These are phyloP conservation scores for Hypoxylon sp. DNA, from an alignment of 2,329 filamentous ascomycete species.

Conservation along the genomic window DNA sequence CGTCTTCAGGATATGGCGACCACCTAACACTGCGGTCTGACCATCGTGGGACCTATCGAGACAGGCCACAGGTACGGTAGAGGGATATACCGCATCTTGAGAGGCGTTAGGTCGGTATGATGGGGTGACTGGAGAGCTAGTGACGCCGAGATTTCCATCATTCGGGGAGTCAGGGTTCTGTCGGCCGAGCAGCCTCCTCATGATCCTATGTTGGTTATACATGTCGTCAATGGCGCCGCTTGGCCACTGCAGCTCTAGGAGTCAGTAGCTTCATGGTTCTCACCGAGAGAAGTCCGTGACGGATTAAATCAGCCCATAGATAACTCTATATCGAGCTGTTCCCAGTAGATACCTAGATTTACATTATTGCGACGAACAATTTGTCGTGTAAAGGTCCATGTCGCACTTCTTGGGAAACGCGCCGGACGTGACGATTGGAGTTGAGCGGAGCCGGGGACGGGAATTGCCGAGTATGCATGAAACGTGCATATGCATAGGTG, in stretches of 20 bases:
- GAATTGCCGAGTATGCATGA: conserved; percentile 19
- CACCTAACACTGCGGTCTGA: conserved; percentile 69
- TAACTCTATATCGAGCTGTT: conserved; percentile 4
- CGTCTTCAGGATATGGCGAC: conserved; percentile 73
- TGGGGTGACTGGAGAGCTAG: conserved; percentile 62
- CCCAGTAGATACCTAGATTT: neutral
- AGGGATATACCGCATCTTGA: conserved; percentile 69
- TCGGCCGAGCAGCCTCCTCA: conserved; percentile 74
- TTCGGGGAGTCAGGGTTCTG: conserved; percentile 64
- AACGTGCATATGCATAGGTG: conserved; percentile 24
- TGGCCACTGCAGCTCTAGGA: conserved; percentile 45
- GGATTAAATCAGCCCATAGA: conserved; percentile 31
- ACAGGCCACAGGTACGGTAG: conserved; percentile 68
- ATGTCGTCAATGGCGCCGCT: conserved; percentile 56
- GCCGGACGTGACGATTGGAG: conserved; percentile 3
- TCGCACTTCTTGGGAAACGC: neutral
- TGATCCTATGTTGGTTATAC: conserved; percentile 71
- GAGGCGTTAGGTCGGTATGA: conserved; percentile 68
- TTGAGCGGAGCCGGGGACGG: conserved; percentile 6
- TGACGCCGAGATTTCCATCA: conserved; percentile 61
- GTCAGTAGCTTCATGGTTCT: conserved; percentile 50
- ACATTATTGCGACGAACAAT: conserved; percentile 13
- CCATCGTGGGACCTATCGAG: conserved; percentile 73
- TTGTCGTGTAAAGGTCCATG: neutral
- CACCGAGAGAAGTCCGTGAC: conserved; percentile 21